These are phyloP conservation scores for Neoboletus brunneissimus DNA, from an alignment of 768 basidiomycete genomes.

Conservation along the genomic window DNA sequence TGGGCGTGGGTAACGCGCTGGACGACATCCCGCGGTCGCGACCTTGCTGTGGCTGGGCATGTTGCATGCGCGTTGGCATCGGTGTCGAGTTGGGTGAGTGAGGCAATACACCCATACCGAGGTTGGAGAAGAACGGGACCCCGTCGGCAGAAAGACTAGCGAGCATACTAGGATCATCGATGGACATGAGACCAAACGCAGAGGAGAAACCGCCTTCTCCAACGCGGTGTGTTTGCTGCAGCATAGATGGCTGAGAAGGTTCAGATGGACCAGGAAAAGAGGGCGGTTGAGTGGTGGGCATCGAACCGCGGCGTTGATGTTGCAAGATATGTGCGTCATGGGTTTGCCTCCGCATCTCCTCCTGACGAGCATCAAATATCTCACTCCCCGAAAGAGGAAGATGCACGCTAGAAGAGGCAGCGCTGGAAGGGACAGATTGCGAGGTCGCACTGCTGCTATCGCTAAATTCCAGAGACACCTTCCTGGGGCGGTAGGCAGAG, in stretches of 20 bases:
- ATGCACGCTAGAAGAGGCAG: slow-evolving; percentile 51
- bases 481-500: slow-evolving; percentile 30
- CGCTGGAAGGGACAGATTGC: slow-evolving; percentile 51
- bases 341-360: slow-evolving; percentile 25
- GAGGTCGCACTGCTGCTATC: slow-evolving; percentile 44
- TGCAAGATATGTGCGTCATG: slow-evolving; percentile 14
- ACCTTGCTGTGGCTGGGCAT: slow-evolving; percentile 15
- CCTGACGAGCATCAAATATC: slow-evolving; percentile 28
- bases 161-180: slow-evolving; percentile 70
- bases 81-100: slow-evolving; percentile 49
- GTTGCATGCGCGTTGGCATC: slow-evolving; percentile 37
- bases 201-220: slow-evolving; percentile 49
- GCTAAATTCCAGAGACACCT: slow-evolving; percentile 37
- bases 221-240: slow-evolving; percentile 12
- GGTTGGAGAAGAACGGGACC: slow-evolving; percentile 57
- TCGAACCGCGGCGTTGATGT: slow-evolving; percentile 17
- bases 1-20: slow-evolving; percentile 32
- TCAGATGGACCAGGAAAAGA: slow-evolving; percentile 2
- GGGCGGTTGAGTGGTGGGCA: slow-evolving; percentile 13
- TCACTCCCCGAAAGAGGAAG: slow-evolving; percentile 39
- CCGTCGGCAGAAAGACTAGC: slow-evolving; percentile 58
- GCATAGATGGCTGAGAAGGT: slow-evolving; percentile 3
- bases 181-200: slow-evolving; percentile 72
- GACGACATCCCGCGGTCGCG: slow-evolving; percentile 27
- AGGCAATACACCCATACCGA: slow-evolving; percentile 25